phyloP scores from a whole-genome alignment of 2,329 filamentous ascomycete genomes.

The Venturia nashicola region DNA sequence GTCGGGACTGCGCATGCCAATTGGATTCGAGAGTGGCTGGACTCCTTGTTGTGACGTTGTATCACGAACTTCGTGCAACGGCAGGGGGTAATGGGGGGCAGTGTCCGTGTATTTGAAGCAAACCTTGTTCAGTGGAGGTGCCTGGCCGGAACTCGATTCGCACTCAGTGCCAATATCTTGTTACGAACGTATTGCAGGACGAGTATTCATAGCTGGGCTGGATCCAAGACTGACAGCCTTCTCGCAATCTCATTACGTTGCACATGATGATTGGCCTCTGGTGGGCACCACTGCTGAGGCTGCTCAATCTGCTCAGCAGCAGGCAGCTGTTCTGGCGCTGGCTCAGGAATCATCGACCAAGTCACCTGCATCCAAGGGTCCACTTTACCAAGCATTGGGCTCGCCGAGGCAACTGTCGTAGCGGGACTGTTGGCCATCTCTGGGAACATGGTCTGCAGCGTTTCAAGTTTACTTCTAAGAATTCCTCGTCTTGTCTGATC shows the following conservation, averaged over 20 bases:
- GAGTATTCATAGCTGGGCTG: neutral
- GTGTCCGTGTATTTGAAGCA: too few species aligned
- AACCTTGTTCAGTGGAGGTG: too few species aligned
- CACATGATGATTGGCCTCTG: constrained; percentile 14
- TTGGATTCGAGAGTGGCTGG: too few species aligned
- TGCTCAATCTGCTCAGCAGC: neutral
- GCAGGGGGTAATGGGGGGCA: too few species aligned
- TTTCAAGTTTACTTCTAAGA: constrained; percentile 29
- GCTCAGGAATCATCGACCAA: constrained; percentile 21
- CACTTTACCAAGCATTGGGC: constrained; percentile 3
- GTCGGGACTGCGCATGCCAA: too few species aligned
- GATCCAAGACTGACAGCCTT: constrained; percentile 17
- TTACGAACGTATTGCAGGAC: neutral
- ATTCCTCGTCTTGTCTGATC: constrained; percentile 34
- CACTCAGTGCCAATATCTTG: neutral
- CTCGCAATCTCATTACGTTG: constrained; percentile 24
- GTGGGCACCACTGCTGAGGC: neutral
- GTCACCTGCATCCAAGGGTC: constrained; percentile 24
- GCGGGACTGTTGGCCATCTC: constrained; percentile 15
- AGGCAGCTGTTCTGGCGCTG: constrained; percentile 4
- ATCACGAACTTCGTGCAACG: too few species aligned
- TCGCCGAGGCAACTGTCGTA: constrained; percentile 1
- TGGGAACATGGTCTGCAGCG: constrained; percentile 23
- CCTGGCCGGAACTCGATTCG: too few species aligned
- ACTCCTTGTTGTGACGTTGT: too few species aligned